Base-by-base conservation (phyloP, 108 stramenopile species). In the Nitzschia sp. region DNA sequence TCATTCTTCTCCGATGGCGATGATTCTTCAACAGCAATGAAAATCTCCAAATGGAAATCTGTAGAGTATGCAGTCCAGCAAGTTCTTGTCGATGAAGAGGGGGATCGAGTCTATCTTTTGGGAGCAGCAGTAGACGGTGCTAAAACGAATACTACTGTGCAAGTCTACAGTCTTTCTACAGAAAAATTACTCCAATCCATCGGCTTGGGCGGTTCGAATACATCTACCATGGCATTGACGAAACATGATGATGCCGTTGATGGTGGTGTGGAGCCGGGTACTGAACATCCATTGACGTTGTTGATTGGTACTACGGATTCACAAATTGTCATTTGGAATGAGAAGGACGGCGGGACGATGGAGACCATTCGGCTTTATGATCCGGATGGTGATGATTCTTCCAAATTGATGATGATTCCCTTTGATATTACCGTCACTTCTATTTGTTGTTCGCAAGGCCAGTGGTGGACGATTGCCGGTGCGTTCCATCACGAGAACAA, bases 301-400 rank as follows among this genome's bases (percentile, higher is more conserved):
- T 50, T 50, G 21, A 50, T 50, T 50, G 48, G 48, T n/a, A 50
- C 48, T 5, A n/a, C 48, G 16, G 48, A 50, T 4, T 50, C 48
- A 4, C 13, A 50, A 19, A 11, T 50, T 50, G 4, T 50, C 4
- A 22, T 50, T 16, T 50, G 48, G 48, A 50, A 8, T 22, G 17
- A 8, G 9, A 41, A 41, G 38, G 38, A n/a, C n/a, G 38, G 38
- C 6, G 38, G 9, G 13, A 41, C 38, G 38, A 9, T 50, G 21
- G 48, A 50, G 21, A 21, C 48, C 17, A 50, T 50, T 21, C 19
- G 19, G 8, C 48, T 50, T 5, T 22, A 50, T 50, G 9, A 11
- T 4, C 19, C 48, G 19, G 17, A 11, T 50, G 38, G n/a, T 41
- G 6, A 22, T 50, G 16, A 50, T 4, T 4, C 13, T 21, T 4